Evolutionary conservation across 129 eudicot species (phyloP), one percentile per base, ranked within the genome.

Genomic region (Smallanthus sonchifolius): DNA sequence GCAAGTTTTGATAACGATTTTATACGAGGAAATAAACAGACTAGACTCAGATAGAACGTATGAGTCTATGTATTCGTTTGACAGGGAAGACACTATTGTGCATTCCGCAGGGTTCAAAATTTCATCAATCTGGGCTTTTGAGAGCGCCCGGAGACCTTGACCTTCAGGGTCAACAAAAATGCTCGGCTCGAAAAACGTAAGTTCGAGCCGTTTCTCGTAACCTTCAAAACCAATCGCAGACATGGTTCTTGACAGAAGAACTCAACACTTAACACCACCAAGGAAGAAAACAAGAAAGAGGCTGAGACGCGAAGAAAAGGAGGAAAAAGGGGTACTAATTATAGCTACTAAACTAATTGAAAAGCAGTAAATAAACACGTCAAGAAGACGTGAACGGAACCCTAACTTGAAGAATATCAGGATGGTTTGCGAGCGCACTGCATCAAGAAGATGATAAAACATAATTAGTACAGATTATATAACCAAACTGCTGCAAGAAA

Each of bases 371-470:
- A 76, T 47, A 77, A 65, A 69, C 90, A 89, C 96, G 90, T 74
- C 84, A 30, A 32, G 36, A 1, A 4, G 93, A 86, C 92, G 92
- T 67, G 86, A 65, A 61, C 13, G 35, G 40, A 67, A 59, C 36
- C 6, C 43, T 5, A 11, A 36, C 6, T 67, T 54, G 43, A n/a
- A 75, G 56, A 76, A 69, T 90, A 88, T 94, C 97, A 94, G 97
- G 98, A 94, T 86, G 98, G 98, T 54, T 90, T 90, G 98, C 98
- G 98, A 78, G 97, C 96, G 83, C 98, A 94, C 98, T 93, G 98
- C 96, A 93, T 2, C 39, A 67, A 47, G 13, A 74, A 84, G 8
- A 74, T 19, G 13, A 48, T 32, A 69, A 38, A 6, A 39, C 4
- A 63, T 60, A 1, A 44, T 67, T 61, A 61, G 66, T 60, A 32